Evolutionary conservation across 164 flowering plant species (phyloP).

Genomic region (grape (Vitis vinifera)): DNA sequence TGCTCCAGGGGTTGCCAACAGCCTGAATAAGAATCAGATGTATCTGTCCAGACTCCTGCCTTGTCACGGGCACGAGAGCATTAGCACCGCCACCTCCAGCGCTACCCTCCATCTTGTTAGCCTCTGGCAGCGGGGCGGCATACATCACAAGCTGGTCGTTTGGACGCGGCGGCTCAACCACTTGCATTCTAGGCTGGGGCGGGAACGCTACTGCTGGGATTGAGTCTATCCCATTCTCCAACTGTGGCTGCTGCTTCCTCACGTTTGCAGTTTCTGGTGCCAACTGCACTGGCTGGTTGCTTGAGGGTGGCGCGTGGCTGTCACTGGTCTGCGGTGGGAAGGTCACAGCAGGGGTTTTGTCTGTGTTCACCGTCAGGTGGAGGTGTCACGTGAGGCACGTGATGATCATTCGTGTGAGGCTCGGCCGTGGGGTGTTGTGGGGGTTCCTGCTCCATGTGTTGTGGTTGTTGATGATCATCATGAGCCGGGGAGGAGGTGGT

Average conservation of each 20-base stretch:
- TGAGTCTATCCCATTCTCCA: background rate
- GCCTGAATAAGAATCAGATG: constrained; percentile 1
- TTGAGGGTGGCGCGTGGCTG: background rate
- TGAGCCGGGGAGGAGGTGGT: background rate
- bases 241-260: too few relatives aligned
- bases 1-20: constrained; percentile 6
- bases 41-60: background rate
- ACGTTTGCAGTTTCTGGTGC: background rate
- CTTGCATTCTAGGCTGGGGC: background rate
- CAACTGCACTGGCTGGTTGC: background rate
- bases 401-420: background rate
- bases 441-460: background rate
- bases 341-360: background rate
- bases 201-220: background rate
- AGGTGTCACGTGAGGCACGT: too few relatives aligned
- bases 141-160: background rate
- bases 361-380: background rate
- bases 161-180: background rate
- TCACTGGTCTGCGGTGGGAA: background rate
- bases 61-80: background rate
- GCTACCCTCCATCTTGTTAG: too few relatives aligned
- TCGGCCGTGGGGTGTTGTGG: background rate
- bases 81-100: background rate
- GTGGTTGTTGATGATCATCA: too few relatives aligned
- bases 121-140: background rate